Conservation (phyloP, 176 grass and related monocot species). For the Musa troglodytarum region DNA sequence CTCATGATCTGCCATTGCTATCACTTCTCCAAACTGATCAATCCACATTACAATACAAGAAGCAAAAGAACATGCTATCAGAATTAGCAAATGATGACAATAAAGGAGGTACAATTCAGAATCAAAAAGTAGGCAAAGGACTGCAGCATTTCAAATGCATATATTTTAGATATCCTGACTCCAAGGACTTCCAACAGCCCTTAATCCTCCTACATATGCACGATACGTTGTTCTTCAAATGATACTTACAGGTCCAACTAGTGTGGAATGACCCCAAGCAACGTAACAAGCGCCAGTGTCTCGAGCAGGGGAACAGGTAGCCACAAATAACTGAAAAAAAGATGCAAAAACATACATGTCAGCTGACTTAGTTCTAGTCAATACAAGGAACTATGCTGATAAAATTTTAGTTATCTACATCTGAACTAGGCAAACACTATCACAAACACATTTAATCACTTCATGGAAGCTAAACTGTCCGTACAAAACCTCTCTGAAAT, state of each 20-base stretch:
- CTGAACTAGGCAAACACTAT: too few species aligned
- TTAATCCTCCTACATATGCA: background rate
- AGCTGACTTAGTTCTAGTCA: too few species aligned
- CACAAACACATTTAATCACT: slow-evolving; percentile 25
- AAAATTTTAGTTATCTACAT: too few species aligned
- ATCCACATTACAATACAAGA: slow-evolving; percentile 9
- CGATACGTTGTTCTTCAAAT: background rate
- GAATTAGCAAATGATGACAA: background rate
- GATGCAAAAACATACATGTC: slow-evolving; percentile 1
- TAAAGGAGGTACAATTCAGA: background rate
- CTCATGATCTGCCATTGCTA: slow-evolving; percentile 64
- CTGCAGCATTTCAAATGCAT: background rate
- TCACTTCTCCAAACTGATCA: slow-evolving; percentile 76
- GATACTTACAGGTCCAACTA: slow-evolving; percentile 79
- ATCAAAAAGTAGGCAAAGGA: background rate
- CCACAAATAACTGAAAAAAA: slow-evolving; percentile 53
- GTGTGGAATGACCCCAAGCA: slow-evolving; percentile 88
- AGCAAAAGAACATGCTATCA: background rate
- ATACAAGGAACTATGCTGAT: too few species aligned
- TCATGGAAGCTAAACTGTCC: background rate
- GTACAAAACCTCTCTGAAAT: too few species aligned
- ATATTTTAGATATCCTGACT: background rate
- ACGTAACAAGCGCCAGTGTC: slow-evolving; percentile 53
- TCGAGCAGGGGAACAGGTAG: slow-evolving; percentile 76
- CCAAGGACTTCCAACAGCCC: background rate